Percentiles rank a stretch among this genome's conserved stretches.
These are phyloP conservation scores for Monosporozyma unispora DNA, from an alignment of 805 yeast species.

Conservation along the genomic window DNA sequence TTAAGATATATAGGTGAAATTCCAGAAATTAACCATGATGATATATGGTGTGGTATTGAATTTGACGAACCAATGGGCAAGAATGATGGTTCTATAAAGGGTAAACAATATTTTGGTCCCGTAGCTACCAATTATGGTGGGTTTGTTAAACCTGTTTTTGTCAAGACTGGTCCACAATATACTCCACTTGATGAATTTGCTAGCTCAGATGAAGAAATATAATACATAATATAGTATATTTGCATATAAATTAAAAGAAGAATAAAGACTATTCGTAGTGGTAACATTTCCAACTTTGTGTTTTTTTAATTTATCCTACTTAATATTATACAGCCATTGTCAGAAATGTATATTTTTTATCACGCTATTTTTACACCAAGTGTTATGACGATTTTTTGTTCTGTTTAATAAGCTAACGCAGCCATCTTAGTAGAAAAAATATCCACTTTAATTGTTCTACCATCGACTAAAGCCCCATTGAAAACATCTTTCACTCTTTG, in stretches of 20 bases:
- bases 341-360: too few relatives aligned
- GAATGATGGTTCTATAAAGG: conserved; percentile 69
- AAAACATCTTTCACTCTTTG: conserved; percentile 27
- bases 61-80: conserved; percentile 83
- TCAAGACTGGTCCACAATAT: conserved; percentile 53
- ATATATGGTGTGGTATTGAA: conserved; percentile 74
- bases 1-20: conserved; percentile 64
- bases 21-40: conserved; percentile 40
- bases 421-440: conserved; percentile 10
- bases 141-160: conserved; percentile 60
- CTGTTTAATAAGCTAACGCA: neutral
- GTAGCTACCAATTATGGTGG: conserved; percentile 54
- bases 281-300: too few relatives aligned
- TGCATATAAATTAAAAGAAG: neutral
- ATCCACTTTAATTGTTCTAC: conserved; percentile 32
- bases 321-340: too few relatives aligned
- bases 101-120: conserved; percentile 50
- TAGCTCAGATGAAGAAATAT: conserved; percentile 35
- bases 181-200: conserved; percentile 38
- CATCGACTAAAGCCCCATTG: conserved; percentile 42
- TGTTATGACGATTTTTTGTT: too few relatives aligned
- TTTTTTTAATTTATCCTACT: too few relatives aligned
- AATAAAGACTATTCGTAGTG: too few relatives aligned
- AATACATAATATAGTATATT: conserved; percentile 8
- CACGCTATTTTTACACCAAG: too few relatives aligned